Evolutionary conservation across 177 flowering plant species (phyloP), one percentile per base, ranked within the genome.

Genomic region (Telopea speciosissima): DNA sequence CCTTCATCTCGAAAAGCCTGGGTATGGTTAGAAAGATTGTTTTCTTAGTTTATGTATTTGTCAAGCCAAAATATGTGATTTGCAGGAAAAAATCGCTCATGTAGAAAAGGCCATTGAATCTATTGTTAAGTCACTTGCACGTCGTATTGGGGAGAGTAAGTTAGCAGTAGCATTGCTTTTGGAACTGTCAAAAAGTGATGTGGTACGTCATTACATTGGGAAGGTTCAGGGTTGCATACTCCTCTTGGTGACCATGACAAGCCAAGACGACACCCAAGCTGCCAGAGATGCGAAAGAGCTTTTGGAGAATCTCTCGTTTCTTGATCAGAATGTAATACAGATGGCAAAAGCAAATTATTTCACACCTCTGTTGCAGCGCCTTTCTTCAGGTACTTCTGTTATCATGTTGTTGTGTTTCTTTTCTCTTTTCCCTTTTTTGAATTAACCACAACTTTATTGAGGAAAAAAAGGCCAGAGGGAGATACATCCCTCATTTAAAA

Each of bases 331-430:
- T 76, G 81, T 86, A 14, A 76, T 88, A 72, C 84, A 76, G 70
- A 90, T 90, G 96, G 91, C 96, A 60, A 86, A 78, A 76, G 85
- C 88, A 73, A 88, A 90, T 71, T 84, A 87, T 77, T 88, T 90
- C 60, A 79, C 77, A 62, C 83, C 84, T 80, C 79, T 90, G 74
- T 70, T 87, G 72, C 80, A 81, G 73, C 84, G 84, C 42, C 90
- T 90, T 58, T 83, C 87, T 67, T 75, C 90, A 77, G 96, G 96
- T 89, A 70, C 26, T 63, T 69, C 33, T 13, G 60, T 40, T 66
- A 24, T 31, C 61, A 0, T 56, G 54, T 66, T 61, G 49, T 8
- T 23, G 45, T 71, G 40, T 36, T 36, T 36, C 40, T 36, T 36
- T 6, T 36, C 40, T 36, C 0, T 36, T 36, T 36, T 36, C 9